These are phyloP conservation scores for Syncephalastrum racemosum DNA, from an alignment of 371 early-diverging fungal species.

Conservation along the genomic window DNA sequence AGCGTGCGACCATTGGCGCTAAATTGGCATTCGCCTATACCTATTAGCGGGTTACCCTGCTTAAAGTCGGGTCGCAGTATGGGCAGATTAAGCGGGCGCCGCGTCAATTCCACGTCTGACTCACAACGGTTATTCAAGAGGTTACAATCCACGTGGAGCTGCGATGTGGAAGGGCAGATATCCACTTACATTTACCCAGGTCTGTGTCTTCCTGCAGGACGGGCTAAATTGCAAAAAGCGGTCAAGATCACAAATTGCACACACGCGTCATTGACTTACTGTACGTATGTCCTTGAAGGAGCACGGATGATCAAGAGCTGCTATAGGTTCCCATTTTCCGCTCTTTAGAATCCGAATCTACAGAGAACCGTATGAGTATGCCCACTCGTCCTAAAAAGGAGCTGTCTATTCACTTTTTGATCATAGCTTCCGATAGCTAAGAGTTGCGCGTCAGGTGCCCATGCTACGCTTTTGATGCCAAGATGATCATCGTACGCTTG, in stretches of 20 bases:
- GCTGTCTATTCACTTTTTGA: conserved; percentile 53
- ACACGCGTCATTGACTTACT: neutral
- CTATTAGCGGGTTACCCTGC: conserved; percentile 59
- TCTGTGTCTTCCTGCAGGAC: conserved; percentile 17
- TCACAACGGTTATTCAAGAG: neutral
- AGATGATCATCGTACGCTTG: conserved; percentile 62
- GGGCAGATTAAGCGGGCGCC: conserved; percentile 46
- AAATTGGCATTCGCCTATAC: conserved; percentile 60
- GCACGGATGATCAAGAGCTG: too few relatives aligned
- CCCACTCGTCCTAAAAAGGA: too few relatives aligned
- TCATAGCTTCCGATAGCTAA: conserved; percentile 82
- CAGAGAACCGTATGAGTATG: neutral
- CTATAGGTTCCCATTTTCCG: conserved; percentile 51
- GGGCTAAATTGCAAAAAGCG: conserved; percentile 22
- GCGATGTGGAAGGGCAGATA: neutral
- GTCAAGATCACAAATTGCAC: conserved; percentile 2
- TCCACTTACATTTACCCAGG: neutral
- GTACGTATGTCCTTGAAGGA: neutral
- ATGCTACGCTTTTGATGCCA: conserved; percentile 68
- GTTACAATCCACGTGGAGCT: conserved; percentile 14
- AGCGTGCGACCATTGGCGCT: conserved; percentile 57
- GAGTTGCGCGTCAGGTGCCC: conserved; percentile 77
- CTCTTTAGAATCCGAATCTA: conserved; percentile 38
- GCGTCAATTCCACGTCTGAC: conserved; percentile 17
- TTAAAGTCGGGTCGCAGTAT: conserved; percentile 53